Evolutionary conservation across 2,329 filamentous ascomycete species (phyloP).

Genomic region (Fragosphaeria purpurea): DNA sequence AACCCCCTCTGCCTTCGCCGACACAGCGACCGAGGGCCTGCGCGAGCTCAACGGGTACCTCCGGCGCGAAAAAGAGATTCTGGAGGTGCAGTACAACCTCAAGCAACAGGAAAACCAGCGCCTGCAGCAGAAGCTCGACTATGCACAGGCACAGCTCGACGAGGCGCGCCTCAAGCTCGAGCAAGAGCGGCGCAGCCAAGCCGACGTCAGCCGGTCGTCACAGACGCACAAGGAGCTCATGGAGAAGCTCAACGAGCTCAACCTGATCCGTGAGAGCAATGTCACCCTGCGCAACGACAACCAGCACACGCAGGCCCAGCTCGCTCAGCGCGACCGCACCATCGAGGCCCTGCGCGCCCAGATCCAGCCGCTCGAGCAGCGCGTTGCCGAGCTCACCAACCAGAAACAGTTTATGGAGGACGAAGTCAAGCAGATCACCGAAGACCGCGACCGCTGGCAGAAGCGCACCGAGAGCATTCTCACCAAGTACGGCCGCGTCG

Average conservation of each 20-base stretch:
- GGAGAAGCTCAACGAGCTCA: slow-evolving; percentile 91
- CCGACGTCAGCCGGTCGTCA: slow-evolving; percentile 62
- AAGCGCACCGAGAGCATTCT: slow-evolving; percentile 93
- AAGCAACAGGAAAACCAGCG: slow-evolving; percentile 81
- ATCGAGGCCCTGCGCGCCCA: slow-evolving; percentile 64
- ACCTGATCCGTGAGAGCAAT: slow-evolving; percentile 90
- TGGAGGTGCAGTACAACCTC: slow-evolving; percentile 91
- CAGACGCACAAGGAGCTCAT: slow-evolving; percentile 82
- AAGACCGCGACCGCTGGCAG: slow-evolving; percentile 90
- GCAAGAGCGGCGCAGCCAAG: slow-evolving; percentile 70
- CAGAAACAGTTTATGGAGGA: slow-evolving; percentile 73
- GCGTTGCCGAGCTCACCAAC: slow-evolving; percentile 72
- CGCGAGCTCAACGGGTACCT: slow-evolving; percentile 88
- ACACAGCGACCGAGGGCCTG: slow-evolving; percentile 60
- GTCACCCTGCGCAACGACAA: slow-evolving; percentile 82
- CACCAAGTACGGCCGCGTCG: slow-evolving; percentile 89
- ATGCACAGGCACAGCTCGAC: slow-evolving; percentile 78
- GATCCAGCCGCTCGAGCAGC: slow-evolving; percentile 73
- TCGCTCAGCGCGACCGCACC: slow-evolving; percentile 63
- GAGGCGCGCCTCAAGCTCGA: slow-evolving; percentile 81
- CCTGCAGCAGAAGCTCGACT: slow-evolving; percentile 80
- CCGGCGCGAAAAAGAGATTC: slow-evolving; percentile 91
- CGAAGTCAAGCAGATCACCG: slow-evolving; percentile 78
- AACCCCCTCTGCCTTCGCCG: slow-evolving; percentile 39
- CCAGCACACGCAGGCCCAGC: slow-evolving; percentile 63